Evolutionary conservation across 176 grass and related monocot genomes (phyloP).

Genomic region (Bromus sterilis): DNA sequence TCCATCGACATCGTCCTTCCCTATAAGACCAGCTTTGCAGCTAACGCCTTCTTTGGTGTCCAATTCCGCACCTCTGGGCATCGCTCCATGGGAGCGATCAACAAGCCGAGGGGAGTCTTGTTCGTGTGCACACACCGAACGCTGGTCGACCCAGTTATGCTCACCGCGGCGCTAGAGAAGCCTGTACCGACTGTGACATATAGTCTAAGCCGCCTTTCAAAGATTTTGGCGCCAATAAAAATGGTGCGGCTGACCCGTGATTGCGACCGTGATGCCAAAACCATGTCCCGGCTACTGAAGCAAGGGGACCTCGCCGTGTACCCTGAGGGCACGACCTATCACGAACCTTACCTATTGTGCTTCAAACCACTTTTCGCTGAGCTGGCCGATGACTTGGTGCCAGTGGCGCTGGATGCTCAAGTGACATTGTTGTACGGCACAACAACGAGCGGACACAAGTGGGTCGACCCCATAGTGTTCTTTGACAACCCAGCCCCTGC

Average conservation of each 20-base stretch:
- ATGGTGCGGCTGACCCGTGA: conserved; percentile 75
- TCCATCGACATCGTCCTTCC: conserved; percentile 49
- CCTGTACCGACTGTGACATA: conserved; percentile 78
- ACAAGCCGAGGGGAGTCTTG: conserved; percentile 28
- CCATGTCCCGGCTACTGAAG: conserved; percentile 49
- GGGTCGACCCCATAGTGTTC: conserved; percentile 73
- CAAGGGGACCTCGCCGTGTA: conserved; percentile 61
- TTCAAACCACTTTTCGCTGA: conserved; percentile 94
- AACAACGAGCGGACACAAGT: conserved; percentile 82
- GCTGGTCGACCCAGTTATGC: conserved; percentile 72
- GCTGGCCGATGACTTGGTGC: conserved; percentile 73
- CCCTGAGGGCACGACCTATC: conserved; percentile 94
- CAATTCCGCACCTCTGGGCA: conserved; percentile 33
- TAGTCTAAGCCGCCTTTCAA: conserved; percentile 66
- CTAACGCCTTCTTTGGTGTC: conserved; percentile 32
- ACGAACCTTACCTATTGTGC: conserved; percentile 78
- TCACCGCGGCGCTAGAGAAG: conserved; percentile 42
- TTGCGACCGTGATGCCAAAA: conserved; percentile 51
- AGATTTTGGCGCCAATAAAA: conserved; percentile 65
- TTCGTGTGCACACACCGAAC: conserved; percentile 91
- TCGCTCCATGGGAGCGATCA: not conserved
- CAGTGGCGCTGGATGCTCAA: conserved; percentile 72
- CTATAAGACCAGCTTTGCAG: conserved; percentile 27
- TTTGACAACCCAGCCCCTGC: conserved; percentile 51
- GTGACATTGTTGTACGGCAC: conserved; percentile 59